Conservation (phyloP, 2,329 filamentous ascomycete genomes). For the Arthroderma sp. region DNA sequence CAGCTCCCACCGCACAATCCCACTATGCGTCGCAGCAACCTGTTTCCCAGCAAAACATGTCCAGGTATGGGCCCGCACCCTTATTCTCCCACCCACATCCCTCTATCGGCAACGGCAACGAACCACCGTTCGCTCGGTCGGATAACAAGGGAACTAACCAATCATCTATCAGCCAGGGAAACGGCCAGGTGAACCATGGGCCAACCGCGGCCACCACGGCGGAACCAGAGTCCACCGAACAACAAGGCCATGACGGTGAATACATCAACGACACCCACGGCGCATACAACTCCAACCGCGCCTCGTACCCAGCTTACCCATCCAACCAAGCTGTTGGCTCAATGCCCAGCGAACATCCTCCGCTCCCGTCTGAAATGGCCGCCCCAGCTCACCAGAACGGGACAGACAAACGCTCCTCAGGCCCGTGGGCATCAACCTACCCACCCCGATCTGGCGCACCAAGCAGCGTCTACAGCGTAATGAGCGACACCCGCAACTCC, state of each 20-base stretch:
- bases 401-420: conserved; percentile 71
- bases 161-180: conserved; percentile 42
- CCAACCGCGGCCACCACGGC: conserved; percentile 48
- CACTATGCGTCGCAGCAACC: conserved; percentile 55
- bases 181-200: conserved; percentile 43
- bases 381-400: conserved; percentile 67
- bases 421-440: conserved; percentile 64
- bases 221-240: conserved; percentile 33
- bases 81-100: conserved; percentile 34
- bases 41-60: conserved; percentile 52
- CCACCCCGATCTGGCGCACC: conserved; percentile 59
- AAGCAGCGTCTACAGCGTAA: conserved; percentile 79
- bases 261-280: conserved; percentile 73
- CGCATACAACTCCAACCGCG: conserved; percentile 58
- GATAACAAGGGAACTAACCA: conserved; percentile 55
- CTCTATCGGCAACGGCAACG: conserved; percentile 74
- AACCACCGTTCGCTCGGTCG: conserved; percentile 56
- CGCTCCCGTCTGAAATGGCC: conserved; percentile 70
- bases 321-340: conserved; percentile 53
- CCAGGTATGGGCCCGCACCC: conserved; percentile 45
- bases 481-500: conserved; percentile 62
- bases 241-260: conserved; percentile 49
- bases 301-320: conserved; percentile 60
- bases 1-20: conserved; percentile 51
- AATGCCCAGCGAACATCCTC: conserved; percentile 59